These are phyloP conservation scores for Lentinula lateritia DNA, from an alignment of 768 basidiomycete species.

Conservation along the genomic window DNA sequence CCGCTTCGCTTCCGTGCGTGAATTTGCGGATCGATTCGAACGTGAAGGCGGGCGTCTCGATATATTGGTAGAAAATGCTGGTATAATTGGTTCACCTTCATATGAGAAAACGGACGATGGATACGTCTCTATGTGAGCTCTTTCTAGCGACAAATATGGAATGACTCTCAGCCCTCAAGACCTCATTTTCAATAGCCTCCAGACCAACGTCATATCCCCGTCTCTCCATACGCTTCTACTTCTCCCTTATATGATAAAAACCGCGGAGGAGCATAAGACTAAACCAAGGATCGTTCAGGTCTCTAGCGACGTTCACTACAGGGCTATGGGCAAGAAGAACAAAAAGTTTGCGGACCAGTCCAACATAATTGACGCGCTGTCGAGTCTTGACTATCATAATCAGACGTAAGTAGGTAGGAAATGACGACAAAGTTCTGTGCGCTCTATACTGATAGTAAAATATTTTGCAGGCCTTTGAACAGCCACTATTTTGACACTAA, in stretches of 20 bases:
- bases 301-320: constrained; percentile 36
- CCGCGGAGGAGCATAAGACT: constrained; percentile 24
- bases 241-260: constrained; percentile 35
- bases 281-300: constrained; percentile 36
- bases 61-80: constrained; percentile 28
- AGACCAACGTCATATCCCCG: constrained; percentile 40
- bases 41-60: constrained; percentile 13
- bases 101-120: constrained; percentile 1
- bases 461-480: constrained; percentile 8
- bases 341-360: constrained; percentile 17
- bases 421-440: too few species aligned
- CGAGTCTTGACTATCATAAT: constrained; percentile 23
- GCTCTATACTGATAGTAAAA: too few species aligned
- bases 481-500: constrained; percentile 28
- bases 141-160: not conserved
- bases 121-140: not conserved
- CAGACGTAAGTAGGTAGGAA: constrained; percentile 13
- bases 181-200: constrained; percentile 28
- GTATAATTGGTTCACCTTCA: not conserved
- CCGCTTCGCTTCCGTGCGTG: constrained; percentile 20
- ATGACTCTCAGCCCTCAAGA: too few species aligned
- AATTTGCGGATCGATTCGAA: constrained; percentile 20
- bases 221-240: constrained; percentile 35
- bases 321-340: constrained; percentile 8
- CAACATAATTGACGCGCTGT: constrained; percentile 25